Conservation (phyloP, 495 filamentous ascomycete genomes). For the Lasiosphaeria ovina region DNA sequence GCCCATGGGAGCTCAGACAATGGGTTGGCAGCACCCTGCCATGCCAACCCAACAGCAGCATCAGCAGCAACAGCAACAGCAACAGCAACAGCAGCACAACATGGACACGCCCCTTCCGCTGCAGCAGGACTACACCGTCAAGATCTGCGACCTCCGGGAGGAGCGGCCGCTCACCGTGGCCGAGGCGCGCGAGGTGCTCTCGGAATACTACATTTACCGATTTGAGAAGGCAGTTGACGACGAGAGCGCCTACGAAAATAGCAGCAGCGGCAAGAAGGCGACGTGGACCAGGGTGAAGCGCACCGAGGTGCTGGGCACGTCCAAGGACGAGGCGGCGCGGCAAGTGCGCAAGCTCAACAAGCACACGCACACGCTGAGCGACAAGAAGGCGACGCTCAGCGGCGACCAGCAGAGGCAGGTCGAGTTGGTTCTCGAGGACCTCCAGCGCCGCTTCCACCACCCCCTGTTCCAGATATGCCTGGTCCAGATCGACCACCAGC, state of each 20-base stretch:
- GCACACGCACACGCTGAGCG: slow-evolving; percentile 13
- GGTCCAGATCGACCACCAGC: slow-evolving; percentile 35
- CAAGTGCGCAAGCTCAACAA: slow-evolving; percentile 33
- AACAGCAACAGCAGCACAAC: not conserved
- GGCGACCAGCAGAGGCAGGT: slow-evolving; percentile 32
- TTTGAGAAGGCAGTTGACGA: slow-evolving; percentile 26
- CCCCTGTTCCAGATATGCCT: slow-evolving; percentile 29
- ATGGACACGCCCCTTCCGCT: not conserved
- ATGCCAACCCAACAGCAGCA: not conserved
- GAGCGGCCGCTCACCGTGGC: slow-evolving; percentile 12
- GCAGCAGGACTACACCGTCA: slow-evolving; percentile 7
- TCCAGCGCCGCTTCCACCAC: slow-evolving; percentile 18
- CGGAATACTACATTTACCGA: slow-evolving; percentile 31
- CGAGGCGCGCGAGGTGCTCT: slow-evolving; percentile 30
- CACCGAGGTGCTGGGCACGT: slow-evolving; percentile 24
- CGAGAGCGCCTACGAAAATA: slow-evolving; percentile 17
- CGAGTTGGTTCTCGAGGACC: slow-evolving; percentile 28
- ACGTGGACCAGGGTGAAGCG: slow-evolving; percentile 31
- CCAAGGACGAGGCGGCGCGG: slow-evolving; percentile 21
- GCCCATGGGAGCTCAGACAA: no score
- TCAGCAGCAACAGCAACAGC: not conserved
- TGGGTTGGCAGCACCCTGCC: no score
- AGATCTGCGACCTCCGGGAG: slow-evolving; percentile 18
- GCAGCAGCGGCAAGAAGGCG: slow-evolving; percentile 22
- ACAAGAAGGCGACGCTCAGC: slow-evolving; percentile 32